phyloP scores from a whole-genome alignment of 768 basidiomycete genomes.

The Paxillus involutus region DNA sequence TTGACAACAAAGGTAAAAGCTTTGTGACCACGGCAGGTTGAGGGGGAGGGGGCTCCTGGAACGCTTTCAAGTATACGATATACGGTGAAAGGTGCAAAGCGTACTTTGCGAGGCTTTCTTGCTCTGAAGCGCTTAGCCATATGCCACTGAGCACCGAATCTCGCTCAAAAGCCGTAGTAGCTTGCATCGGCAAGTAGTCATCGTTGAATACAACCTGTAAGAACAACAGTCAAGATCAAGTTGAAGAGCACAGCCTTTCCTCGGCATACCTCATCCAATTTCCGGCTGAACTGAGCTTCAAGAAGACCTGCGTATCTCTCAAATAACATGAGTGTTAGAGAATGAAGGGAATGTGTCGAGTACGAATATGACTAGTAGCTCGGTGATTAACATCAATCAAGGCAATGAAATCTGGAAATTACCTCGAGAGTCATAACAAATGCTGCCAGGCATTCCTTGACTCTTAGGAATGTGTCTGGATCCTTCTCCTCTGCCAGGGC shows the following conservation, averaged over 20 bases:
- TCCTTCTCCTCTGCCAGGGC: constrained; percentile 74
- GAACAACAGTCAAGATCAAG: not conserved
- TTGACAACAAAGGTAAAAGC: constrained; percentile 93
- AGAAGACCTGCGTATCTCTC: constrained; percentile 86
- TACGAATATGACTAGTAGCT: constrained; percentile 76
- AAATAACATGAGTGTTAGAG: constrained; percentile 84
- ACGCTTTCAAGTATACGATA: constrained; percentile 4
- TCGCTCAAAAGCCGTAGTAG: constrained; percentile 57
- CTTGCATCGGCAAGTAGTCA: constrained; percentile 87
- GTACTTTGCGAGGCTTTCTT: constrained; percentile 56
- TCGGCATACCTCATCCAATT: constrained; percentile 72
- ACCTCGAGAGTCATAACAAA: constrained; percentile 96
- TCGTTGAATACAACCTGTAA: constrained; percentile 79
- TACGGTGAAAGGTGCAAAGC: constrained; percentile 5
- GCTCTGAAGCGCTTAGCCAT: constrained; percentile 76
- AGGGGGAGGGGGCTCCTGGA: constrained; percentile 63
- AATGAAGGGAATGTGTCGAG: constrained; percentile 77
- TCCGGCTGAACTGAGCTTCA: constrained; percentile 74
- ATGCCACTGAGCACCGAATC: constrained; percentile 76
- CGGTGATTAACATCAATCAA: constrained; percentile 3
- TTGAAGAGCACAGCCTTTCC: not conserved
- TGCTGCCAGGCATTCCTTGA: constrained; percentile 79
- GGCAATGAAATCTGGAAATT: constrained; percentile 9
- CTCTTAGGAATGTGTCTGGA: constrained; percentile 76
- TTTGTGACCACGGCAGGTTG: constrained; percentile 90